Evolutionary conservation across 495 filamentous ascomycete species (phyloP).

Genomic region (Hypoxylon perforatum): DNA sequence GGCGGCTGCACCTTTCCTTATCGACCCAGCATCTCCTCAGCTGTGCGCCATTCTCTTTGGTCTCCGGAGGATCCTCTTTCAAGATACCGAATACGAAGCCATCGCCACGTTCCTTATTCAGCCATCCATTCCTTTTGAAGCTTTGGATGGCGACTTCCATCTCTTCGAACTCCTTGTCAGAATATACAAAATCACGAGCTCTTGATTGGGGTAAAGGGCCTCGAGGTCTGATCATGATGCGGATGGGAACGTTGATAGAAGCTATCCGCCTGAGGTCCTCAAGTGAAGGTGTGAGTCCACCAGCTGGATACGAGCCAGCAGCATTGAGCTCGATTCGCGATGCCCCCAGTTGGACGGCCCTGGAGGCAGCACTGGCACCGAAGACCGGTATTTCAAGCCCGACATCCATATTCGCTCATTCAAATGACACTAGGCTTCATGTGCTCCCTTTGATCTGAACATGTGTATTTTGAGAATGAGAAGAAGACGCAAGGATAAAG

Average conservation of each 20-base stretch:
- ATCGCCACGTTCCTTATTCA: constrained; percentile 48
- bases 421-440: not conserved
- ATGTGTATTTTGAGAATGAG: no score
- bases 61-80: constrained; percentile 11
- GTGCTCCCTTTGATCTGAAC: not conserved
- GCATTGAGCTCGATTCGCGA: constrained; percentile 55
- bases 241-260: constrained; percentile 38
- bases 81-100: constrained; percentile 61
- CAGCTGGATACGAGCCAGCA: constrained; percentile 51
- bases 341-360: constrained; percentile 44
- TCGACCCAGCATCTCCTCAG: constrained; percentile 38
- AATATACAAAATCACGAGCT: constrained; percentile 55
- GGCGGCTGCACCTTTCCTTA: constrained; percentile 36
- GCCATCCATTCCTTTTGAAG: constrained; percentile 42
- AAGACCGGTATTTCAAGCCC: constrained; percentile 58
- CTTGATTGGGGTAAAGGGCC: constrained; percentile 31
- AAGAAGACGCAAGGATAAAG: no score
- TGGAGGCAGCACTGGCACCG: constrained; percentile 38
- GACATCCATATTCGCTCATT: constrained; percentile 15
- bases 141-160: constrained; percentile 46
- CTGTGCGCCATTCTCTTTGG: not conserved
- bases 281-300: constrained; percentile 52
- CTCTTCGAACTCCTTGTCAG: constrained; percentile 39
- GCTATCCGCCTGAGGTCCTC: constrained; percentile 26
- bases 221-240: constrained; percentile 60